A percentile compares a stretch with the other conserved stretches of the same genome.
Evolutionary conservation across 2,329 filamentous ascomycete genomes (phyloP).

Genomic region (Raffaelea ambrosiae): DNA sequence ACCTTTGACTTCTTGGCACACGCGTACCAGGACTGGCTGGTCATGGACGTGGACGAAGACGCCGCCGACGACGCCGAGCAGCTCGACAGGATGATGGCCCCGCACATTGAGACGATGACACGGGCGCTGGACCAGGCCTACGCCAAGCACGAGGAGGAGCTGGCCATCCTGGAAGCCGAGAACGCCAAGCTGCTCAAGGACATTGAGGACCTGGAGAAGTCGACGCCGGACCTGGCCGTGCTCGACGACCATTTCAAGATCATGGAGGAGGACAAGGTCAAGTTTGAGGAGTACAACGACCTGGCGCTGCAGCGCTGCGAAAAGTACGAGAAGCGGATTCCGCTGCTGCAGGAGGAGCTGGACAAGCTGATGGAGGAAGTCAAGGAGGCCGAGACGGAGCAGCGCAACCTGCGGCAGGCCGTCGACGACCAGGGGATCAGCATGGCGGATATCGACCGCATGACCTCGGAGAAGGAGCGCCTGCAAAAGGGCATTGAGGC

Average conservation of each 20-base stretch:
- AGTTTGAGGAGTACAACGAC: slow-evolving; percentile 92
- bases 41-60: slow-evolving; percentile 74
- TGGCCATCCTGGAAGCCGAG: slow-evolving; percentile 79
- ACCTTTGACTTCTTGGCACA: slow-evolving; percentile 87
- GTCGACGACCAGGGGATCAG: slow-evolving; percentile 93
- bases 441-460: slow-evolving; percentile 97
- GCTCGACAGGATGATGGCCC: slow-evolving; percentile 65
- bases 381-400: slow-evolving; percentile 73
- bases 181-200: slow-evolving; percentile 73
- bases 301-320: slow-evolving; percentile 76
- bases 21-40: slow-evolving; percentile 89
- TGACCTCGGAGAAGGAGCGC: slow-evolving; percentile 90
- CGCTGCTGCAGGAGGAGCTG: slow-evolving; percentile 78
- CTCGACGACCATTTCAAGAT: slow-evolving; percentile 87
- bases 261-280: slow-evolving; percentile 86
- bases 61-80: slow-evolving; percentile 75
- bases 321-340: slow-evolving; percentile 75
- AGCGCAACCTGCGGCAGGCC: slow-evolving; percentile 67
- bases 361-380: slow-evolving; percentile 69
- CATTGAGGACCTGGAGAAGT: slow-evolving; percentile 83
- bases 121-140: slow-evolving; percentile 79
- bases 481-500: slow-evolving; percentile 83
- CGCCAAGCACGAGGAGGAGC: slow-evolving; percentile 72
- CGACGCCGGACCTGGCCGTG: slow-evolving; percentile 71
- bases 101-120: slow-evolving; percentile 83